phyloP scores from a whole-genome alignment of 2,329 filamentous ascomycete species.

The Fusarium sp. region DNA sequence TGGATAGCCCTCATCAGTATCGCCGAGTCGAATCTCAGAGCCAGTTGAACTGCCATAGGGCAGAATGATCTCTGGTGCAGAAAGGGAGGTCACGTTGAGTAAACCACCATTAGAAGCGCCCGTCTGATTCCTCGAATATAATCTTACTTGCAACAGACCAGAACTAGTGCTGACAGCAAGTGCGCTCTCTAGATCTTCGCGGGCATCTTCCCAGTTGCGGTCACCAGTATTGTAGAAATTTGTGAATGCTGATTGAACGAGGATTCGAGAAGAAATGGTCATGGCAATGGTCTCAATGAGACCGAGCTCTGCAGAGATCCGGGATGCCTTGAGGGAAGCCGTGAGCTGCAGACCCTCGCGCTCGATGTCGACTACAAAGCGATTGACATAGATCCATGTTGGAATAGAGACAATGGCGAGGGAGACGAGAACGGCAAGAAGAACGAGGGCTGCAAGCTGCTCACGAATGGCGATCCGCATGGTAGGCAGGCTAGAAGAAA shows the following conservation, averaged over 20 bases:
- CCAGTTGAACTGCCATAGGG: conserved; percentile 71
- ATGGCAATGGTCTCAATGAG: conserved; percentile 80
- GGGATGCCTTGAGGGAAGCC: conserved; percentile 86
- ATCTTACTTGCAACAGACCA: conserved; percentile 73
- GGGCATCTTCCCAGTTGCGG: conserved; percentile 69
- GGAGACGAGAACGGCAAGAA: conserved; percentile 77
- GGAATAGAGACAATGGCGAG: conserved; percentile 84
- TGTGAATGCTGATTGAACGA: conserved; percentile 64
- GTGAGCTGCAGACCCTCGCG: conserved; percentile 76
- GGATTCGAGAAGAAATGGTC: conserved; percentile 74
- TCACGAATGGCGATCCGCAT: conserved; percentile 91
- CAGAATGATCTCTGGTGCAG: conserved; percentile 63
- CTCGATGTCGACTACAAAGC: conserved; percentile 62
- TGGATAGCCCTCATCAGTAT: conserved; percentile 74
- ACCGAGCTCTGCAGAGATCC: conserved; percentile 80
- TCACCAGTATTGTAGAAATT: conserved; percentile 60
- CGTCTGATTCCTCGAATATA: conserved; percentile 76
- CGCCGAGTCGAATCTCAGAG: conserved; percentile 67
- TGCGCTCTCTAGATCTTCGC: conserved; percentile 75
- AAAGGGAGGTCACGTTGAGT: conserved; percentile 69
- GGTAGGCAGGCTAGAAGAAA: conserved; percentile 41
- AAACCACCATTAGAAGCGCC: conserved; percentile 63
- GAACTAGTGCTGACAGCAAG: conserved; percentile 68
- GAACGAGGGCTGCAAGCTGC: conserved; percentile 84
- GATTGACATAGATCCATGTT: conserved; percentile 70